Percentiles rank a stretch among this genome's conserved stretches.
phyloP scores from a whole-genome alignment of 83 land plant genomes.

The Picea abies region DNA sequence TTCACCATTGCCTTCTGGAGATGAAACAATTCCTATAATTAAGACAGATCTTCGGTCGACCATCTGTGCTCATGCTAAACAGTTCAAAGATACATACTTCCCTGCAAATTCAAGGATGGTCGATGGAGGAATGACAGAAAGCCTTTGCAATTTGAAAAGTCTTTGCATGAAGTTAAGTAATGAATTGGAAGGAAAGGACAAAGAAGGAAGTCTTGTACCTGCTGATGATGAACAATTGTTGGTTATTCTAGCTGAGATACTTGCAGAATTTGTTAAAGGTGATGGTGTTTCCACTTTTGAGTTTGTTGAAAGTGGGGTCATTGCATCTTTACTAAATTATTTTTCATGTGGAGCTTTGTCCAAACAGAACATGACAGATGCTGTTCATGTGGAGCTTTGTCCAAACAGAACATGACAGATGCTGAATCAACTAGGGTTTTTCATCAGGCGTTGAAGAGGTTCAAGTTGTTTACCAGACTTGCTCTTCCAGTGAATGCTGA shows the following conservation, averaged over 20 bases:
- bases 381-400: constrained; percentile 53
- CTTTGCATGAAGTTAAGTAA: constrained; percentile 55
- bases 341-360: too few relatives aligned
- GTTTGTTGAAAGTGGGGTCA: constrained; percentile 88
- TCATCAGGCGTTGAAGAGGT: constrained; percentile 47
- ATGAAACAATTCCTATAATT: constrained; percentile 35
- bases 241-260: constrained; percentile 46
- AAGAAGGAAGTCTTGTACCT: constrained; percentile 22
- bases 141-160: constrained; percentile 58
- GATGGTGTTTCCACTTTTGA: constrained; percentile 91
- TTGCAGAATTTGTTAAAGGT: constrained; percentile 56
- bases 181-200: constrained; percentile 33
- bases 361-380: too few relatives aligned
- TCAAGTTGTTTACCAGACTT: constrained; percentile 60
- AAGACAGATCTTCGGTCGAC: constrained; percentile 44
- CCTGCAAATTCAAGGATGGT: constrained; percentile 28
- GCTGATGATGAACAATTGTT: constrained; percentile 49
- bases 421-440: constrained; percentile 13
- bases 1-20: constrained; percentile 32
- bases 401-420: constrained; percentile 23
- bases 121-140: constrained; percentile 57
- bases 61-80: constrained; percentile 50
- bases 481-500: constrained; percentile 23
- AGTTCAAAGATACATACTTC: constrained; percentile 64
- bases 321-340: constrained; percentile 64